These are phyloP conservation scores for Colletotrichum lentis DNA, from an alignment of 2,329 filamentous ascomycete genomes.

Conservation along the genomic window DNA sequence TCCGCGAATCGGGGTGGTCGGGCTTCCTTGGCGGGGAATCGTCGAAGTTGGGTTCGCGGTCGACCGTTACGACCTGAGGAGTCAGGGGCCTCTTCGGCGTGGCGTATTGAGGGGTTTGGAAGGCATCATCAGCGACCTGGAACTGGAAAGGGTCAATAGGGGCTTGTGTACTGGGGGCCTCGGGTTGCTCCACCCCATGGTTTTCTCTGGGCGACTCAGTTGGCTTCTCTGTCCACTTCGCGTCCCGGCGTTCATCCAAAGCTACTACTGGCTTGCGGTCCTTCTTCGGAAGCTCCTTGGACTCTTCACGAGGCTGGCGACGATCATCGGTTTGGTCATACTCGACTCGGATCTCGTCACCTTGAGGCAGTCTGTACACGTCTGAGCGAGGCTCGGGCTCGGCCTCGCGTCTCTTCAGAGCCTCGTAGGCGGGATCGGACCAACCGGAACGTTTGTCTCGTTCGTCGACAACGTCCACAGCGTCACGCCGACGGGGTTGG, in stretches of 20 bases:
- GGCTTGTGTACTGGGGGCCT: conserved; percentile 42
- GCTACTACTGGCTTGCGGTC: conserved; percentile 36
- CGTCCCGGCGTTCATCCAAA: conserved; percentile 38
- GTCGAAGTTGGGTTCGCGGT: conserved; percentile 62
- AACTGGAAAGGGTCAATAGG: conserved; percentile 66
- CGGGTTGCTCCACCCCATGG: conserved; percentile 37
- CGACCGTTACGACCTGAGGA: conserved; percentile 61
- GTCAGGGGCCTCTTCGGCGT: conserved; percentile 56
- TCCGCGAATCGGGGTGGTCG: conserved; percentile 46
- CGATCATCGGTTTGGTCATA: conserved; percentile 31
- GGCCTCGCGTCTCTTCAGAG: conserved; percentile 9
- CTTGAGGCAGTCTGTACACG: conserved; percentile 32
- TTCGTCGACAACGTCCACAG: conserved; percentile 38
- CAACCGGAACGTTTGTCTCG: conserved; percentile 41
- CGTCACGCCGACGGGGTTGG: conserved; percentile 40
- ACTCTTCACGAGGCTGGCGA: conserved; percentile 38
- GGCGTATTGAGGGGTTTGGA: conserved; percentile 52
- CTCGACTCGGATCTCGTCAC: conserved; percentile 38
- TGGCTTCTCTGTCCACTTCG: conserved; percentile 43
- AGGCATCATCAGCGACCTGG: conserved; percentile 63
- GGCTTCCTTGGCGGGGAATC: conserved; percentile 45
- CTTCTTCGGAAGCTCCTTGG: conserved; percentile 40
- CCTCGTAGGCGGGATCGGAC: conserved; percentile 44
- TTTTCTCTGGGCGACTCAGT: conserved; percentile 34
- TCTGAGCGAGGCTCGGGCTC: conserved; percentile 26